Evolutionary conservation across 768 basidiomycete genomes (phyloP), one percentile per base, ranked within the genome.

Genomic region (Lenzites betulinus): DNA sequence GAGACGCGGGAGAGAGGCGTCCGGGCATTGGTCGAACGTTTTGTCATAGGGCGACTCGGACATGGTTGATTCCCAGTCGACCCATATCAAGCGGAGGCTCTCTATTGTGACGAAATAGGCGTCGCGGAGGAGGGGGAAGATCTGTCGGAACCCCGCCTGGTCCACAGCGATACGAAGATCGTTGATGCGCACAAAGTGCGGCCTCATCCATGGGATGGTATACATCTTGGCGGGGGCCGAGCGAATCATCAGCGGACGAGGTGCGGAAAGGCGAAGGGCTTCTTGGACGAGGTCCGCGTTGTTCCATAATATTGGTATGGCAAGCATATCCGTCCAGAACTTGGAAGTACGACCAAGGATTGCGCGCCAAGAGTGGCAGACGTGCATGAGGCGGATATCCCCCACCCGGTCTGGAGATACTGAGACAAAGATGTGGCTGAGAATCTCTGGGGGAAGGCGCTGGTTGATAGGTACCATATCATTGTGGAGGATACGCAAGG

Each of bases 281-380:
- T 5, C 38, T 18, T 39, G 7, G 18, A 16, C 4, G 38, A 39
- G 43, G 43, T 44, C 43, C 4, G 20, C 12, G 43, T 3, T 44
- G 8, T 23, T 6, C 43, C 43, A 44, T n/a, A 44, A 5, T n/a
- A 3, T 20, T 5, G 43, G 43, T 3, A 22, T 9, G 20, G n/a
- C 2, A 22, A 58, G 57, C 57, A 58, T 51, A 23, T 44, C 42
- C 12, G 44, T 28, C 57, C 57, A 58, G n/a, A 51, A 58, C 20
- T 58, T 39, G 3, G 57, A 20, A 8, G 57, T 58, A 1, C 30
- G 13, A 39, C 30, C 49, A 1, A 51, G 18, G 15, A 58, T n/a
- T 2, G 9, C 20, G 3, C 57, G 48, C 57, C 57, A 58, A 3
- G 7, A n/a, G 13, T 26, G 48, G 22, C 57, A 51, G 11, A 58